Evolutionary conservation across 2,329 filamentous ascomycete genomes (phyloP).

Genomic region (Fusarium piperis): DNA sequence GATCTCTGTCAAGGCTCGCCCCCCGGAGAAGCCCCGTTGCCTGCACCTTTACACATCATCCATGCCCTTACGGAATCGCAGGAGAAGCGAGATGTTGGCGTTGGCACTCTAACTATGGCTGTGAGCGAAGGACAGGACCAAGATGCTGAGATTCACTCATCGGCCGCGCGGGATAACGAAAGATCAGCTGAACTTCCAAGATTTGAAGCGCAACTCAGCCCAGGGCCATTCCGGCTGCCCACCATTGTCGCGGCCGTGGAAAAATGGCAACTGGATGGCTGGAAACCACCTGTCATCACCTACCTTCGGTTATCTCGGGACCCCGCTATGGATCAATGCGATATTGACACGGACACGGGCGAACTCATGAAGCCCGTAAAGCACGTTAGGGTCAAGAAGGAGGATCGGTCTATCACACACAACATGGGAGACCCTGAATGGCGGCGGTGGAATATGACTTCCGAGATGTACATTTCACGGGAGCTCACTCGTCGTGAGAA

Average conservation of each 20-base stretch:
- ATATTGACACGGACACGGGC: constrained; percentile 52
- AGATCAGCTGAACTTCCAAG: background rate
- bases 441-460: constrained; percentile 43
- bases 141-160: background rate
- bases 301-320: background rate
- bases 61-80: constrained; percentile 6
- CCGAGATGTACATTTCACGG: constrained; percentile 37
- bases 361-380: constrained; percentile 45
- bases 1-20: background rate
- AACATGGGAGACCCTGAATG: constrained; percentile 36
- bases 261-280: constrained; percentile 2
- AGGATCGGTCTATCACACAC: constrained; percentile 1
- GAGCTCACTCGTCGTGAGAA: constrained; percentile 39
- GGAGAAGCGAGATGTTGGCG: background rate
- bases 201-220: background rate
- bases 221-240: background rate
- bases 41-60: constrained; percentile 35
- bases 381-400: constrained; percentile 45
- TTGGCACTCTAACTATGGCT: constrained; percentile 11
- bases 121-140: constrained; percentile 15
- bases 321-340: constrained; percentile 31
- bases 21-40: constrained; percentile 13
- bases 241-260: background rate
- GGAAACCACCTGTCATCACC: background rate
- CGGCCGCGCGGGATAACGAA: background rate